Percentiles rank a stretch among this genome's conserved stretches.
Conservation (phyloP, 352 stramenopile species). For the Pythium brachiatum region DNA sequence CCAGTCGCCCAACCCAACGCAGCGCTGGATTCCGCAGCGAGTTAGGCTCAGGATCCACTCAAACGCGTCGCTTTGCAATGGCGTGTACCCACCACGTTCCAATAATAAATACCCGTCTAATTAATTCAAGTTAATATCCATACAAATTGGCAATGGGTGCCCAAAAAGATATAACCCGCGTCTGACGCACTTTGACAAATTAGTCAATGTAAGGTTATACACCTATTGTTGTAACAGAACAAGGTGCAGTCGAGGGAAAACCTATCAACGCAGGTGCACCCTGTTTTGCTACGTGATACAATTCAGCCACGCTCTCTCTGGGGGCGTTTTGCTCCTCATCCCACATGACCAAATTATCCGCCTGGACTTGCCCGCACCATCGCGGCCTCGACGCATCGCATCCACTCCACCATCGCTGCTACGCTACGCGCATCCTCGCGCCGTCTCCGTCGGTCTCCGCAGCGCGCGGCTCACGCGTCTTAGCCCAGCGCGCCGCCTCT, state of each 20-base stretch:
- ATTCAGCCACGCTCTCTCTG: not conserved
- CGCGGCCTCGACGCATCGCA: not conserved
- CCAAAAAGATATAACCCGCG: too few species aligned
- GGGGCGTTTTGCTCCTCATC: not conserved
- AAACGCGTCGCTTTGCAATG: not conserved
- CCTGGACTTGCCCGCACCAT: not conserved
- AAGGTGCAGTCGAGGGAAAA: too few species aligned
- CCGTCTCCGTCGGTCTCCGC: too few species aligned
- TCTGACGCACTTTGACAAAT: too few species aligned
- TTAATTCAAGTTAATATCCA: too few species aligned
- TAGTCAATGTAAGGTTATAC: too few species aligned
- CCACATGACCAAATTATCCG: constrained; percentile 5
- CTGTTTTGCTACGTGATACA: not conserved
- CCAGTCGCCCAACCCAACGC: not conserved
- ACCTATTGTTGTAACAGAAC: too few species aligned
- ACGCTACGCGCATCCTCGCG: too few species aligned
- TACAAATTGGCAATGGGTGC: too few species aligned
- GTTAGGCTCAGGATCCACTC: constrained; percentile 1
- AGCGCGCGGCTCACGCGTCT: not conserved
- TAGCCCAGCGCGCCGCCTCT: not conserved
- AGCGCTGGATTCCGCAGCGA: not conserved
- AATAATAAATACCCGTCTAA: not conserved
- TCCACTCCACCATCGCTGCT: not conserved
- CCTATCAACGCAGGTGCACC: not conserved
- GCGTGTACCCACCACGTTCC: not conserved